Base-by-base conservation (phyloP, 2,329 filamentous ascomycete species). In the Diaporthe humulicola region DNA sequence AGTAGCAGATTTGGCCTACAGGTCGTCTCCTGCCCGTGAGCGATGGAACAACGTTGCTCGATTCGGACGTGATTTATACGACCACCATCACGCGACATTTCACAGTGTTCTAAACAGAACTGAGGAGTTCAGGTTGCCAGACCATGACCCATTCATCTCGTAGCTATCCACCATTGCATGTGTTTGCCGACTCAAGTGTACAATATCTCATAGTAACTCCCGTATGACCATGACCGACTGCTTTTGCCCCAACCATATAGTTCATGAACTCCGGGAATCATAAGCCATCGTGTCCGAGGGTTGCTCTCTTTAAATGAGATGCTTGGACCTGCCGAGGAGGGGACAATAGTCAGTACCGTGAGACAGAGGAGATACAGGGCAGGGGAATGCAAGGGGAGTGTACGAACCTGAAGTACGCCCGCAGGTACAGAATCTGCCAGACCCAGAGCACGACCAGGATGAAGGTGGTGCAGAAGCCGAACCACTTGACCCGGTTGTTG, bases 401-500 rank as follows among this genome's bases (percentile, higher is more conserved):
- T 45, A 79, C 81, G 3, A 54, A 94, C 89, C 95, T 92, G 90
- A 99, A 99, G 89, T 99, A 99, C 77, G 96, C 96, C 84, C 97
- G 91, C 86, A 99, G 89, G 86, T 99, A 99, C 83, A 99, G 92
- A 82, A 99, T 94, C 91, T 99, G 97, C 97, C 97, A 99, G 56
- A 88, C 95, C 84, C 97, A 98, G 80, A 99, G 88, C 45, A 91
- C 94, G 78, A 98, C 88, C 79, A 99, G 87, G 88, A 98, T 93
- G 77, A 95, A 93, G 87, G 98, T 98, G 38, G 96, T 98, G 78
- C 93, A 92, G 83, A 98, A 92, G 66, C 96, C 96, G 86, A 99
- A 99, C 95, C 95, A 98, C 89, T 98, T 99, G 81, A 99, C 97
- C 75, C 97, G 92, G 86, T 94, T 97, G 87, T 99, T 99, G 78